Conservation (phyloP, 129 eudicot species). For the Daucus carota region DNA sequence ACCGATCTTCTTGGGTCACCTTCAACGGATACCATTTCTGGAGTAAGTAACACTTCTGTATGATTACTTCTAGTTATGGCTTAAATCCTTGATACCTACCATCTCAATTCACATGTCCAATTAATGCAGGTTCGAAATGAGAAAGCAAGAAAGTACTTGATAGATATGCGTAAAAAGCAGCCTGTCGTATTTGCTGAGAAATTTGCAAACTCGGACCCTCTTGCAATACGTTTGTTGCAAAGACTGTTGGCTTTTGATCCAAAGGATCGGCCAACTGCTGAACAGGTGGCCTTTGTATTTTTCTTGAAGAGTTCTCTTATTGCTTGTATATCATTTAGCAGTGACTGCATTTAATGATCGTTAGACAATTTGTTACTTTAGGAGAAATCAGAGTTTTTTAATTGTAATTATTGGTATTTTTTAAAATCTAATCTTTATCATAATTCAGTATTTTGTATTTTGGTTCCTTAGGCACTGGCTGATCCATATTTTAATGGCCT, state of each 20-base stretch:
- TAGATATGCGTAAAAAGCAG: constrained; percentile 80
- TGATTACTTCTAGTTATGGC: background rate
- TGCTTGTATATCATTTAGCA: background rate
- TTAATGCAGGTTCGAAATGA: constrained; percentile 73
- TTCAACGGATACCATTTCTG: constrained; percentile 68
- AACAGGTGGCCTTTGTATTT: constrained; percentile 41
- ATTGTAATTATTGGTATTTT: no score
- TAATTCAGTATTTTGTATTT: background rate
- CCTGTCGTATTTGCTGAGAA: constrained; percentile 64
- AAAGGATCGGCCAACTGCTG: constrained; percentile 90
- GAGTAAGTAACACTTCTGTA: constrained; percentile 32
- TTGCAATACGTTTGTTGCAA: constrained; percentile 59
- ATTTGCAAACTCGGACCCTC: constrained; percentile 66
- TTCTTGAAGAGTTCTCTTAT: background rate
- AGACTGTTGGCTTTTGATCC: constrained; percentile 91
- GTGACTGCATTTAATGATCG: background rate
- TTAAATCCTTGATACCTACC: background rate
- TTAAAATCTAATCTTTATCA: background rate
- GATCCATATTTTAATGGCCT: constrained; percentile 93
- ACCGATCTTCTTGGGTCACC: constrained; percentile 98
- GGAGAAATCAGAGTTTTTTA: background rate
- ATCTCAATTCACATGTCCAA: background rate
- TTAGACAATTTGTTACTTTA: background rate
- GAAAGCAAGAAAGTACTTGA: constrained; percentile 80
- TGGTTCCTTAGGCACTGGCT: constrained; percentile 63